A percentile compares a stretch with the other conserved stretches of the same genome.
Evolutionary conservation across 106 monocot species (phyloP).

Genomic region (Apostasia ramifera): DNA sequence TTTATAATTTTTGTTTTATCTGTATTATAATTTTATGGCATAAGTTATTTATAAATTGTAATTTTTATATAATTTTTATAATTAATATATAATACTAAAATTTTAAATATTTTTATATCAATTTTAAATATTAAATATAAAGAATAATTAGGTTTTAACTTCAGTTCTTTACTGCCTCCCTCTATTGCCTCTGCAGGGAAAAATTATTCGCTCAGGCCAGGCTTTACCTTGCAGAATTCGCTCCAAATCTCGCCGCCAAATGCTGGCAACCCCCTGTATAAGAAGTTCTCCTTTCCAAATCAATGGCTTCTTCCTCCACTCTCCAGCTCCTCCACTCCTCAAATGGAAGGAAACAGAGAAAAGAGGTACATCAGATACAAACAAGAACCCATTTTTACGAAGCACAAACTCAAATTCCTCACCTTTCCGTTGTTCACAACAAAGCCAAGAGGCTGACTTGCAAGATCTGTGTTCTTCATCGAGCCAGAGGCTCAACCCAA

Average conservation of each 20-base stretch:
- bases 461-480: neutral
- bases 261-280: neutral
- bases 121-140: too few relatives aligned
- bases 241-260: neutral
- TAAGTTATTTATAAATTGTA: too few relatives aligned
- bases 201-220: too few relatives aligned
- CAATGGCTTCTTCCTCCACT: neutral
- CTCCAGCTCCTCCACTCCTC: neutral
- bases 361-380: neutral
- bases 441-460: neutral
- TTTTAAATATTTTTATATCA: too few relatives aligned
- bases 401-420: neutral
- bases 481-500: slow-evolving; percentile 5
- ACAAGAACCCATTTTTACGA: neutral
- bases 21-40: too few relatives aligned
- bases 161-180: too few relatives aligned
- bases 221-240: too few relatives aligned
- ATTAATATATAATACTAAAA: too few relatives aligned
- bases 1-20: too few relatives aligned
- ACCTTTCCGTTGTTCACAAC: neutral
- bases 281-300: neutral
- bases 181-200: too few relatives aligned
- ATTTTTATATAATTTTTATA: too few relatives aligned
- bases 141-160: too few relatives aligned
- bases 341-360: neutral